Evolutionary conservation across 345 rosid genomes (phyloP).

Genomic region (Moricandia arvensis): DNA sequence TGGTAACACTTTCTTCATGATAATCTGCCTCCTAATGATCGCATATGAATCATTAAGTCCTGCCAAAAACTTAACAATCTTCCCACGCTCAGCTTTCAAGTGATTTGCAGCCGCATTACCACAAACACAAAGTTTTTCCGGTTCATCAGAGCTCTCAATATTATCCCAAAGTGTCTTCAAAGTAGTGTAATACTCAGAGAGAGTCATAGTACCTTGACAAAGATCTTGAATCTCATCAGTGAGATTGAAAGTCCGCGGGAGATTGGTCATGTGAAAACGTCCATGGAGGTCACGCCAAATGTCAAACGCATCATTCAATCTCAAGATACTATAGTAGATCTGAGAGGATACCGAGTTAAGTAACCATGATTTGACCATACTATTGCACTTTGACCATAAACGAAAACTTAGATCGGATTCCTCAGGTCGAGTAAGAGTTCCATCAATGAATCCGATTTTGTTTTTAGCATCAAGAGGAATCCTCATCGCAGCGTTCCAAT

Average conservation of each 20-base stretch:
- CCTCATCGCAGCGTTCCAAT: too few relatives aligned
- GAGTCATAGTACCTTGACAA: not conserved
- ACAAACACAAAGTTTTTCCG: not conserved
- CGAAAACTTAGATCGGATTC: not conserved
- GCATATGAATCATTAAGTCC: not conserved
- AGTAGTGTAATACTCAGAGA: not conserved
- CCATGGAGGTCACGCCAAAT: not conserved
- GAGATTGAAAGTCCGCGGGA: not conserved
- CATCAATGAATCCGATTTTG: not conserved
- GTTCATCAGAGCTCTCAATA: not conserved
- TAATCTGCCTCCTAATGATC: not conserved
- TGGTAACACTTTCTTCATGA: not conserved
- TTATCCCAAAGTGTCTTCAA: not conserved
- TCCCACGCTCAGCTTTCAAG: not conserved
- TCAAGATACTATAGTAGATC: not conserved
- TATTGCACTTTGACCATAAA: not conserved
- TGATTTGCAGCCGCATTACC: not conserved
- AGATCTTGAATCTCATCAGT: not conserved
- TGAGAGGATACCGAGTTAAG: not conserved
- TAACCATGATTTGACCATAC: not conserved
- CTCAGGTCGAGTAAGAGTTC: not conserved
- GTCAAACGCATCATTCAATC: not conserved
- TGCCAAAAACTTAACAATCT: not conserved
- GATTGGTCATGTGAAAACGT: not conserved
- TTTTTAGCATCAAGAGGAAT: too few relatives aligned